Evolutionary conservation across 2,329 filamentous ascomycete genomes (phyloP), one percentile per base, ranked within the genome.

Genomic region (Verticillium klebahnii): DNA sequence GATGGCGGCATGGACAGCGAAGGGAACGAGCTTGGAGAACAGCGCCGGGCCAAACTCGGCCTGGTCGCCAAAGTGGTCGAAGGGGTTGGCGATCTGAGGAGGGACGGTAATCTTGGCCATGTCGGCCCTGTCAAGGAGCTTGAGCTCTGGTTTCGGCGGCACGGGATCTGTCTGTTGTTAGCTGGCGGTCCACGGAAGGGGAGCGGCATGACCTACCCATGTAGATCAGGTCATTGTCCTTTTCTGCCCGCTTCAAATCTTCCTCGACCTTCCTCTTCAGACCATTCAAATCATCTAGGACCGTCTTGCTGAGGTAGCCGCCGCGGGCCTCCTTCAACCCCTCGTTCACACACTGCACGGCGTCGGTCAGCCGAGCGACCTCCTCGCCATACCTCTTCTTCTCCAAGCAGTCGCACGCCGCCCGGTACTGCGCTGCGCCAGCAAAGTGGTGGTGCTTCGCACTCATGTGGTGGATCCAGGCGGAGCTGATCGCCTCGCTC

Each of bases 391-490:
- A 99, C 71, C 89, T 96, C 58, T 90, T 83, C 82, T 96, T 98
- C 76, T 98, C 95, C 15, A 99, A 75, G 68, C 92, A 95, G 70
- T 97, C 93, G 65, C 92, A 89, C 0, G 95, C 92, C 31, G 94
- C 92, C 15, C 95, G 84, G 69, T 94, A 98, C 72, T 99, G 95
- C 0, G 95, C 95, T 0, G 95, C 95, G 0, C 92, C 94, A 1
- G 94, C 93, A 76, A 99, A 98, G 75, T 98, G 95, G 71, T 97
- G 91, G 71, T 98, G 93, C 74, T 98, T 99, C 6, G 94, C 95
- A 31, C 91, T 93, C 85, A 96, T 93, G 73, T 98, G 94, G 75
- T 98, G 94, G 68, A 99, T 97, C 95, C 94, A 98, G 65, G 95
- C 91, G 61, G 90, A 93, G 72, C 91, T 95, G 67, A 98, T 89